Evolutionary conservation across 129 eudicot genomes (phyloP).

Genomic region (Arctium minus): DNA sequence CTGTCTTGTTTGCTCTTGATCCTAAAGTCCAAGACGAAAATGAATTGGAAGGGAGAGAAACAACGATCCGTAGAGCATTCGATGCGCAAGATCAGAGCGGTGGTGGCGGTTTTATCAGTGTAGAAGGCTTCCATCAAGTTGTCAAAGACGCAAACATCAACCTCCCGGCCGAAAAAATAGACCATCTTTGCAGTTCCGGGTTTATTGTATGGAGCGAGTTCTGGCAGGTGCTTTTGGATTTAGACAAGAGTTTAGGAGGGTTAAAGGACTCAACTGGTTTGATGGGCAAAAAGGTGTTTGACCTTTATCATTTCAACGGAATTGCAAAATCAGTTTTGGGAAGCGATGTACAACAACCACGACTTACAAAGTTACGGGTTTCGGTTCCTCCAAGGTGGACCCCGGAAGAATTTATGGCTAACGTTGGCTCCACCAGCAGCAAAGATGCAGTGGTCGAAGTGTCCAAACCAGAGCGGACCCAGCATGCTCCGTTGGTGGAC

Average conservation of each 20-base stretch:
- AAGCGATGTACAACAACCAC: conserved; percentile 66
- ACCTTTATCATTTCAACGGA: conserved; percentile 91
- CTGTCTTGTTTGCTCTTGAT: conserved; percentile 82
- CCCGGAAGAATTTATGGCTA: conserved; percentile 86
- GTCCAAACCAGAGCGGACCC: conserved; percentile 57
- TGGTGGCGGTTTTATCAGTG: conserved; percentile 91
- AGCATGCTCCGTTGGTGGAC: conserved; percentile 90
- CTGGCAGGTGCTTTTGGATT: conserved; percentile 84
- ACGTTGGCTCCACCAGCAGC: conserved; percentile 25
- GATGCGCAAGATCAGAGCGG: conserved; percentile 97
- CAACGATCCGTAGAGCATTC: conserved; percentile 83
- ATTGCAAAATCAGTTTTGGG: conserved; percentile 78
- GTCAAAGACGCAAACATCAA: conserved; percentile 52
- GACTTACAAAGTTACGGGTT: conserved; percentile 75
- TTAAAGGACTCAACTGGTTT: conserved; percentile 80
- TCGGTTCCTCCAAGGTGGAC: conserved; percentile 98
- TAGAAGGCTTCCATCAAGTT: conserved; percentile 89
- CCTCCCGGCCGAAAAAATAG: conserved; percentile 65
- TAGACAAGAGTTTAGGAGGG: conserved; percentile 82
- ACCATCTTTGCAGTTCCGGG: conserved; percentile 63
- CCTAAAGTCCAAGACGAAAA: conserved; percentile 82
- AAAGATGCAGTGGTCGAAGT: conserved; percentile 50
- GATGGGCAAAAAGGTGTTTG: conserved; percentile 91
- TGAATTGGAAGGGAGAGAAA: conserved; percentile 73
- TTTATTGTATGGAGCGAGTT: conserved; percentile 96